Evolutionary conservation across 202 grass and related monocot species (phyloP).

Genomic region (Eragrostis tef): DNA sequence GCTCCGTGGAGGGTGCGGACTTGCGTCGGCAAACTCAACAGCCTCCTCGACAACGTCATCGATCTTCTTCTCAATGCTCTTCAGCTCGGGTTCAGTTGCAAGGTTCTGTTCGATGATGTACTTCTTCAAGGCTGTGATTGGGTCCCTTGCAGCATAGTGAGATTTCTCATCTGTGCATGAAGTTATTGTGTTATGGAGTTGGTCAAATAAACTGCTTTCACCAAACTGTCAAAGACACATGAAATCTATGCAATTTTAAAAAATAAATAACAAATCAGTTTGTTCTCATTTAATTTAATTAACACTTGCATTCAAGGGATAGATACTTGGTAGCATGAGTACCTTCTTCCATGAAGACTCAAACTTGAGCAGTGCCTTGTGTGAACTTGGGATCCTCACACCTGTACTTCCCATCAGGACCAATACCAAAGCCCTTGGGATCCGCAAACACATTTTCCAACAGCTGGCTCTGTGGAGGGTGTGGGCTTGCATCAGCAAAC

Average conservation of each 20-base stretch:
- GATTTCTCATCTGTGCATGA: slow-evolving; percentile 79
- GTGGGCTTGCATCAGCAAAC: slow-evolving; percentile 83
- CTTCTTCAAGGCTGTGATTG: slow-evolving; percentile 74
- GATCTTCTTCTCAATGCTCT: slow-evolving; percentile 77
- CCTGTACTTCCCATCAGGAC: slow-evolving; percentile 78
- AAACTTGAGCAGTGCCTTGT: slow-evolving; percentile 85
- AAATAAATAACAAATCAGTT: too few species aligned
- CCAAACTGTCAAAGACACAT: too few species aligned
- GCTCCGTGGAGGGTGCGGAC: slow-evolving; percentile 76
- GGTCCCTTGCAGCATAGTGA: slow-evolving; percentile 73
- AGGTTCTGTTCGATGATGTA: slow-evolving; percentile 72
- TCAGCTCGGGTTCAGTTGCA: slow-evolving; percentile 77
- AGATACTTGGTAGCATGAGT: too few species aligned
- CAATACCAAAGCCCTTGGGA: slow-evolving; percentile 90
- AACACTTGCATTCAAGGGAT: too few species aligned
- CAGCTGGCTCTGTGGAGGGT: slow-evolving; percentile 77
- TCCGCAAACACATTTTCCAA: slow-evolving; percentile 89
- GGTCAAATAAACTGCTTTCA: too few species aligned
- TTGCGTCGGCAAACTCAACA: slow-evolving; percentile 83
- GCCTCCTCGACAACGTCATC: slow-evolving; percentile 80
- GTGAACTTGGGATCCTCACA: slow-evolving; percentile 90
- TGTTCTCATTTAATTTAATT: too few species aligned
- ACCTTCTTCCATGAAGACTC: slow-evolving; percentile 11
- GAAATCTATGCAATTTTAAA: too few species aligned
- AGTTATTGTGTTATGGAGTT: slow-evolving; percentile 13